Conservation (phyloP, 208 protist species). For the Leishmania martiniquensis region DNA sequence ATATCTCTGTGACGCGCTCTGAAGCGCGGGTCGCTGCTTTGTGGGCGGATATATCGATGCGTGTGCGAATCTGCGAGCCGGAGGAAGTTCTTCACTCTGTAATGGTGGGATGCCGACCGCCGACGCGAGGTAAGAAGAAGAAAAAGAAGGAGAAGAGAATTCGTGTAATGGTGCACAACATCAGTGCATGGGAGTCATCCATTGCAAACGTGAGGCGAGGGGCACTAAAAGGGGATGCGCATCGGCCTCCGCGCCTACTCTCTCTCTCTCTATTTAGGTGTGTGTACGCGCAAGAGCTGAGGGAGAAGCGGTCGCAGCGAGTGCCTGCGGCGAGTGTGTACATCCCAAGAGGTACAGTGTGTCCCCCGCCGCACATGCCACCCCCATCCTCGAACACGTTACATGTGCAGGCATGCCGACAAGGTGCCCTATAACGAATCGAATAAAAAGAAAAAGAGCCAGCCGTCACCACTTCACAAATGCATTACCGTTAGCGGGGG, state of each 20-base stretch:
- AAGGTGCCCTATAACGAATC: too few relatives aligned
- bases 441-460: too few relatives aligned
- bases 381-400: too few relatives aligned
- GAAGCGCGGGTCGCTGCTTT: too few relatives aligned
- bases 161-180: background rate
- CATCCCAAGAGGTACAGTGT: too few relatives aligned
- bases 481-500: too few relatives aligned
- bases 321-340: too few relatives aligned
- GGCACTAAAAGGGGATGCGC: background rate
- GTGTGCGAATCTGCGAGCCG: background rate
- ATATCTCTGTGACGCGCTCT: too few relatives aligned
- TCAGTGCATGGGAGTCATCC: background rate
- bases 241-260: background rate
- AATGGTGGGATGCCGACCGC: background rate
- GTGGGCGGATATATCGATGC: background rate
- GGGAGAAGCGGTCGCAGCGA: too few relatives aligned
- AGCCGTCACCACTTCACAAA: too few relatives aligned
- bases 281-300: background rate
- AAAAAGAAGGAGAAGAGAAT: background rate
- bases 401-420: too few relatives aligned
- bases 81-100: background rate
- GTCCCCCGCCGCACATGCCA: too few relatives aligned
- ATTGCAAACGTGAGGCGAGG: background rate
- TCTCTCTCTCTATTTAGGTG: background rate
- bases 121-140: background rate